Percentiles rank a stretch among this genome's conserved stretches.
phyloP scores from a whole-genome alignment of 2,329 filamentous ascomycete species.

The Magnaporthiopsis rhizophila region DNA sequence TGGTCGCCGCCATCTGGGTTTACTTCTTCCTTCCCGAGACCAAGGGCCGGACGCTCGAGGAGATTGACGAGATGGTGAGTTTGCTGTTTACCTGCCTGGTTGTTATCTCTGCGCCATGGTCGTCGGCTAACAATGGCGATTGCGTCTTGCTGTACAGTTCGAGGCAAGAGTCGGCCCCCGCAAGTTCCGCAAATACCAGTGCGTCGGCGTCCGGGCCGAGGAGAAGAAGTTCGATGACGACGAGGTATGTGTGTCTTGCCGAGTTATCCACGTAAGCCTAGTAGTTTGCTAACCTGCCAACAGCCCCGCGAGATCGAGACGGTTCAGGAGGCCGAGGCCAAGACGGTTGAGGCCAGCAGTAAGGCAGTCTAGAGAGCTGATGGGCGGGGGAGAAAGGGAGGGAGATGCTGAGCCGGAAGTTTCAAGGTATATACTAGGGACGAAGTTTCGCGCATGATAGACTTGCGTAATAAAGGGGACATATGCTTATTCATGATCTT shows the following conservation, averaged over 20 bases:
- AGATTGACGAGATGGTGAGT: slow-evolving; percentile 33
- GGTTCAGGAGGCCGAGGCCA: slow-evolving; percentile 1
- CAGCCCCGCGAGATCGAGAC: not conserved
- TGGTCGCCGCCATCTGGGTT: slow-evolving; percentile 26
- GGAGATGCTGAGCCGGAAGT: not conserved
- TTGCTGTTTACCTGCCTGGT: not conserved
- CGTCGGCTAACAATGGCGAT: not conserved
- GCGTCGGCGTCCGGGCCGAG: slow-evolving; percentile 6
- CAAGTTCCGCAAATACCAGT: slow-evolving; percentile 3
- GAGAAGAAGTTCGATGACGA: slow-evolving; percentile 1
- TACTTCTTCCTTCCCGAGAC: slow-evolving; percentile 40
- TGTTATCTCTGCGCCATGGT: not conserved
- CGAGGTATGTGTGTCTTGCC: not conserved
- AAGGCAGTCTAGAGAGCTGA: not conserved
- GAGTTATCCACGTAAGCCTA: too few species aligned
- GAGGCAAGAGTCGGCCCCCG: not conserved
- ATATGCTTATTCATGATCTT: too few species aligned
- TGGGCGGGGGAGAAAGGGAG: not conserved
- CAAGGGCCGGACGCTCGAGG: slow-evolving; percentile 37
- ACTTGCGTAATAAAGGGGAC: too few species aligned
- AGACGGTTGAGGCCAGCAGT: not conserved
- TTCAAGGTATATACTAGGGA: not conserved
- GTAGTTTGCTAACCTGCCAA: not conserved
- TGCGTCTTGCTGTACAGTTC: not conserved
- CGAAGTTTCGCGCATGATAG: too few species aligned